A percentile compares a stretch with the other conserved stretches of the same genome.
Conservation (phyloP, 2,329 filamentous ascomycete species). For the Parafenestella ontariensis region DNA sequence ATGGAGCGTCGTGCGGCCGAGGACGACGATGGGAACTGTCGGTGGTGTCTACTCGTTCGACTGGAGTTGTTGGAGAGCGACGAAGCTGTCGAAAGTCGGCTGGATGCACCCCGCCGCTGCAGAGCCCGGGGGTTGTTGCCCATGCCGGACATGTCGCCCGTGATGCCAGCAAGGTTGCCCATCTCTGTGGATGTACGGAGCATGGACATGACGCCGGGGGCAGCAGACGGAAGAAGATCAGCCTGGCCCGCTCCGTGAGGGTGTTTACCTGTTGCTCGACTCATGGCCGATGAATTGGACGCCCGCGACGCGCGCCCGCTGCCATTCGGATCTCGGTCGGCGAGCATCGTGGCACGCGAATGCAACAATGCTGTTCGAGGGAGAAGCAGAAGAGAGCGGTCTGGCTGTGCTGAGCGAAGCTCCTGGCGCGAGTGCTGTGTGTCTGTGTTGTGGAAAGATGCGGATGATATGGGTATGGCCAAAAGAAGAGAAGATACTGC, state of each 20-base stretch:
- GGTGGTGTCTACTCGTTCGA: conserved; percentile 43
- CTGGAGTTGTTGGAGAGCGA: conserved; percentile 53
- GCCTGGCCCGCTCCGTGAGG: conserved; percentile 33
- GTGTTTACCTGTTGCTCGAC: conserved; percentile 42
- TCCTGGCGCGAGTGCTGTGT: conserved; percentile 5
- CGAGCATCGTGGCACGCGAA: conserved; percentile 51
- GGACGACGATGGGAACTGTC: conserved; percentile 49
- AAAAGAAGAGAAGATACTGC: conserved; percentile 25
- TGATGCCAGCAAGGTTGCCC: conserved; percentile 53
- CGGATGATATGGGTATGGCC: conserved; percentile 23
- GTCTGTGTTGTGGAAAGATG: conserved; percentile 21
- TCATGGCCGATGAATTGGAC: conserved; percentile 53
- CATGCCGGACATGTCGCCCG: conserved; percentile 46
- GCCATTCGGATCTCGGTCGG: conserved; percentile 53
- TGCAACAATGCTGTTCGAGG: not conserved
- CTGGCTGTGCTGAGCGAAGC: not conserved
- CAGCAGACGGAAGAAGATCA: conserved; percentile 40
- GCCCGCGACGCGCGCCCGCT: conserved; percentile 57
- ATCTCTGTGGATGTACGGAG: conserved; percentile 59
- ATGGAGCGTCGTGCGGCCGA: conserved; percentile 50
- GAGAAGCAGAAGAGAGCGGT: not conserved
- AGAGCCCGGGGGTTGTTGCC: conserved; percentile 46
- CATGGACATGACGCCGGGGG: conserved; percentile 57
- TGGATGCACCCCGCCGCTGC: conserved; percentile 40
- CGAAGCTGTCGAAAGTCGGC: conserved; percentile 50